phyloP scores from a whole-genome alignment of 345 rosid genomes.

The Trapa incisa region DNA sequence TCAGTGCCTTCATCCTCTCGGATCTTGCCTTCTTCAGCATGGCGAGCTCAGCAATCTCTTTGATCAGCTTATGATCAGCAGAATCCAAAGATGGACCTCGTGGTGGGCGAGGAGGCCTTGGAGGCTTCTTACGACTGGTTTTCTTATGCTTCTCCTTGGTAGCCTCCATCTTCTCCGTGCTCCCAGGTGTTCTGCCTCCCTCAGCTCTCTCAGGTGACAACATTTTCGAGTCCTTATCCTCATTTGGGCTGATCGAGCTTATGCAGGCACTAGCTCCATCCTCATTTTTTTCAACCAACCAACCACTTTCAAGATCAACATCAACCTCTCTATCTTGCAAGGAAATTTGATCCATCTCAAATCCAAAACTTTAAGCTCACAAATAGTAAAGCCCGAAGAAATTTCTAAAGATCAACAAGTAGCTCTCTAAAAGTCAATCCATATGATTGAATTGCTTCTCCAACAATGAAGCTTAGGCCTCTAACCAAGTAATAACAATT shows the following conservation, averaged over 20 bases:
- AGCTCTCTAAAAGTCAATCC: conserved; percentile 8
- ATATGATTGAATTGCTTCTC: conserved; percentile 9
- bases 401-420: conserved; percentile 3
- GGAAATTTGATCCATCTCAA: conserved; percentile 24
- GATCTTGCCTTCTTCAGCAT: conserved; percentile 75
- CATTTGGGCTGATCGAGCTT: conserved; percentile 9
- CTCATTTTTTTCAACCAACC: conserved; percentile 19
- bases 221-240: conserved; percentile 13
- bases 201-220: conserved; percentile 25
- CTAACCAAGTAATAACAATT: conserved; percentile 11
- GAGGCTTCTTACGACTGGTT: conserved; percentile 42
- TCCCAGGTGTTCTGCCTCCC: conserved; percentile 19
- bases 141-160: conserved; percentile 42
- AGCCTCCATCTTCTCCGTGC: conserved; percentile 15
- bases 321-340: conserved; percentile 27
- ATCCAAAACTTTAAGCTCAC: conserved; percentile 5
- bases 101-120: conserved; percentile 89
- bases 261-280: conserved; percentile 17
- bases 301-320: conserved; percentile 65
- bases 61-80: conserved; percentile 67
- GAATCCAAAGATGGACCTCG: conserved; percentile 76
- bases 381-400: not conserved
- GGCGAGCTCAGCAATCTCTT: conserved; percentile 70
- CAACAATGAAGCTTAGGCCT: conserved; percentile 6
- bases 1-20: conserved; percentile 76